Evolutionary conservation across 345 rosid genomes (phyloP).

Genomic region (Iberis pinnata): DNA sequence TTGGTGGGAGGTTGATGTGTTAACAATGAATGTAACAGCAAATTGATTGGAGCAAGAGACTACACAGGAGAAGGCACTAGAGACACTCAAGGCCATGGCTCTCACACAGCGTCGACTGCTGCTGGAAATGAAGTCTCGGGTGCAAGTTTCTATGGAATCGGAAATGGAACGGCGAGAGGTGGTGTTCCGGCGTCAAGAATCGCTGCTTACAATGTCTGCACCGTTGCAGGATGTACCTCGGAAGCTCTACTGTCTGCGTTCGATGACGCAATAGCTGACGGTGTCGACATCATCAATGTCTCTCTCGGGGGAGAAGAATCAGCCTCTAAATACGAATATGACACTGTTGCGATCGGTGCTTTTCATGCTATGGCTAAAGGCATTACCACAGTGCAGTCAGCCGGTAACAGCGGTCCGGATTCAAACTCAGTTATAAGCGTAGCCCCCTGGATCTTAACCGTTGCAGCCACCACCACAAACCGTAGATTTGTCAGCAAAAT

Average conservation of each 20-base stretch:
- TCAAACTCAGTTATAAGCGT: not conserved
- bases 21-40: constrained; percentile 24
- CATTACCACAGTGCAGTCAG: constrained; percentile 37
- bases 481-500: constrained; percentile 30
- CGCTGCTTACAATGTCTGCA: constrained; percentile 40
- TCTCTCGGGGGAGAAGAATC: constrained; percentile 12
- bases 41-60: constrained; percentile 45
- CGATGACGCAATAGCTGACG: constrained; percentile 65
- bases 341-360: not conserved
- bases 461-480: constrained; percentile 46
- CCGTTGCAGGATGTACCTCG: accelerated
- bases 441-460: constrained; percentile 47
- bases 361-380: constrained; percentile 46
- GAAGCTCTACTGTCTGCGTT: constrained; percentile 35
- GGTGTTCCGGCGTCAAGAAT: constrained; percentile 49
- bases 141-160: constrained; percentile 37
- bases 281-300: constrained; percentile 40
- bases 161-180: constrained; percentile 42
- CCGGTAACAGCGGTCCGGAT: constrained; percentile 28
- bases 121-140: constrained; percentile 36
- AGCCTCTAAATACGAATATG: no score
- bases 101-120: constrained; percentile 49
- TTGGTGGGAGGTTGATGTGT: no score
- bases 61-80: constrained; percentile 23
- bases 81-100: constrained; percentile 40